Conservation (phyloP, 2,329 filamentous ascomycete species). For the Calonectria hongkongensis region DNA sequence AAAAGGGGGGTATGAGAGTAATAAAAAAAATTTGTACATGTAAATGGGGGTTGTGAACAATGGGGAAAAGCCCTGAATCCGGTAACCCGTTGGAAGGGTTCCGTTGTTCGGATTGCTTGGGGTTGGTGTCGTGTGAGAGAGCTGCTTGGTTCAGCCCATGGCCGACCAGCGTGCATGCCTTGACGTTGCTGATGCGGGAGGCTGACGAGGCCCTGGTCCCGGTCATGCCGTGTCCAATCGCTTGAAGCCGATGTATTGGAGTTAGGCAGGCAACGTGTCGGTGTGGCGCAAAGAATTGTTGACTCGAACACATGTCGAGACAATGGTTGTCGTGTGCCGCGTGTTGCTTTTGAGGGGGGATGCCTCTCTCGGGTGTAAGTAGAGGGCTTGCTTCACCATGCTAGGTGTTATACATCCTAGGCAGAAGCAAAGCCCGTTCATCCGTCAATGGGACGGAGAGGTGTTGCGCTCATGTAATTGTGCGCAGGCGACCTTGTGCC, state of each 20-base stretch:
- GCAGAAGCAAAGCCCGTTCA: conserved; percentile 25
- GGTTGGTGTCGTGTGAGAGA: conserved; percentile 38
- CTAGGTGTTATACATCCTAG: background rate
- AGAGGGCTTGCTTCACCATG: background rate
- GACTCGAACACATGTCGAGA: conserved; percentile 21
- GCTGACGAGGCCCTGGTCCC: conserved; percentile 52
- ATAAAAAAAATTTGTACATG: conserved; percentile 34
- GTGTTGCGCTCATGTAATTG: conserved; percentile 39
- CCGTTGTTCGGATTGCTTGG: conserved; percentile 14
- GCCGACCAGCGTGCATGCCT: conserved; percentile 37
- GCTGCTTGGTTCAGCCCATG: conserved; percentile 35
- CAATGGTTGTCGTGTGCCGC: conserved; percentile 13
- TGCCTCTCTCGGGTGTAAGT: conserved; percentile 23
- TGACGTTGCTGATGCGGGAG: conserved; percentile 50
- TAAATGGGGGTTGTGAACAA: conserved; percentile 22
- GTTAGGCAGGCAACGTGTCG: conserved; percentile 28
- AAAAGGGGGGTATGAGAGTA: conserved; percentile 35
- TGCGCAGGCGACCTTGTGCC: conserved; percentile 45
- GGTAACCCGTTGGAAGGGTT: background rate
- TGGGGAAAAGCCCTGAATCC: conserved; percentile 26
- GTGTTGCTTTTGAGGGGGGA: background rate
- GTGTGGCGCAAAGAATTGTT: conserved; percentile 19
- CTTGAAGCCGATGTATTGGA: conserved; percentile 21
- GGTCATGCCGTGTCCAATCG: conserved; percentile 50
- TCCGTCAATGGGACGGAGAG: conserved; percentile 30